These are phyloP conservation scores for Moniliella sp. DNA, from an alignment of 1,284 basidiomycete species.

Conservation along the genomic window DNA sequence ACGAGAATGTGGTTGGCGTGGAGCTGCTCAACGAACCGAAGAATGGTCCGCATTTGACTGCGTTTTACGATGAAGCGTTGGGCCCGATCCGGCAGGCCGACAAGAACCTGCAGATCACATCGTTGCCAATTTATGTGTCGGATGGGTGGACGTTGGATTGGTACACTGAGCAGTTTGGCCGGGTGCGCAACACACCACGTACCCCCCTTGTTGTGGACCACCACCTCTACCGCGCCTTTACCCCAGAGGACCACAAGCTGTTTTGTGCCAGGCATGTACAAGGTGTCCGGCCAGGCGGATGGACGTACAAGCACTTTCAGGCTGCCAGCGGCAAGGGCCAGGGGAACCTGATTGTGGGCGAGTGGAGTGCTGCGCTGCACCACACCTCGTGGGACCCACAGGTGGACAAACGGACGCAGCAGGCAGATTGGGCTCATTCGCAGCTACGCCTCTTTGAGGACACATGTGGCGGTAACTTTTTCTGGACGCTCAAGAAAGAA, in stretches of 20 bases:
- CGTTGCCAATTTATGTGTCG: slow-evolving; percentile 42
- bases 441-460: slow-evolving; percentile 51
- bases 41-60: slow-evolving; percentile 39
- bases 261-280: slow-evolving; percentile 48
- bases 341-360: slow-evolving; percentile 48
- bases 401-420: too few species aligned
- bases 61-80: slow-evolving; percentile 42
- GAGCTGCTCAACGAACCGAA: slow-evolving; percentile 68
- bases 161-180: slow-evolving; percentile 43
- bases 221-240: slow-evolving; percentile 68
- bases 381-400: too few species aligned
- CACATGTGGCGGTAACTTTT: slow-evolving; percentile 53
- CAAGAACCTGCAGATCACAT: slow-evolving; percentile 39
- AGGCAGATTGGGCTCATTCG: slow-evolving; percentile 41
- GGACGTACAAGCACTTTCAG: too few species aligned
- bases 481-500: slow-evolving; percentile 69
- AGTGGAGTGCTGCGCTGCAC: slow-evolving; percentile 65
- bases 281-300: too few species aligned
- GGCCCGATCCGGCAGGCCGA: slow-evolving; percentile 36
- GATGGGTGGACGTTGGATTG: slow-evolving; percentile 57
- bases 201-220: slow-evolving; percentile 49
- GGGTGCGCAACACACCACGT: slow-evolving; percentile 9
- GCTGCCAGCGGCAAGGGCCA: too few species aligned
- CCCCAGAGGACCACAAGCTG: slow-evolving; percentile 43
- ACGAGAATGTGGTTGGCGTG: slow-evolving; percentile 51